phyloP scores from a whole-genome alignment of 805 yeast species.

The Kuraishia borneana region DNA sequence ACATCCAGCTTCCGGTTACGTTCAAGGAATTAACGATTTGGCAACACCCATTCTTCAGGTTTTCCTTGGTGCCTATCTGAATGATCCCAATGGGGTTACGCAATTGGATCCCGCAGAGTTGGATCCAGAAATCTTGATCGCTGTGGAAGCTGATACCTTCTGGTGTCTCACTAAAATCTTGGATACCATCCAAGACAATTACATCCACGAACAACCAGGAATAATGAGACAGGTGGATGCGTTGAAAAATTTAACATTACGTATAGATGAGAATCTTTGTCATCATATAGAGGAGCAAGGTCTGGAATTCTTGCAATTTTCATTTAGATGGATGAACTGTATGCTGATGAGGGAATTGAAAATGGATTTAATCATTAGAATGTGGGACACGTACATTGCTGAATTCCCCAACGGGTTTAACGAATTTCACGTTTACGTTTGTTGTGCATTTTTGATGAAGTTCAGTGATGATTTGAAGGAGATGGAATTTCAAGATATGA shows the following conservation, averaged over 20 bases:
- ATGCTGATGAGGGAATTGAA: slow-evolving; percentile 87
- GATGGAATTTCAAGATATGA: slow-evolving; percentile 91
- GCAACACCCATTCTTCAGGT: slow-evolving; percentile 90
- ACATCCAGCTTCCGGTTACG: slow-evolving; percentile 97
- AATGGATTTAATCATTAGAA: slow-evolving; percentile 67
- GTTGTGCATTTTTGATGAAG: slow-evolving; percentile 90
- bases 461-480: slow-evolving; percentile 70
- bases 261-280: slow-evolving; percentile 68
- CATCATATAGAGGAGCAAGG: slow-evolving; percentile 71
- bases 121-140: slow-evolving; percentile 38
- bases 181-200: slow-evolving; percentile 94
- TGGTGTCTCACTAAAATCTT: slow-evolving; percentile 91
- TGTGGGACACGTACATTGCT: slow-evolving; percentile 95
- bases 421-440: slow-evolving; percentile 90
- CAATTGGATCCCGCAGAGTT: slow-evolving; percentile 46
- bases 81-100: slow-evolving; percentile 31
- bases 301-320: slow-evolving; percentile 90
- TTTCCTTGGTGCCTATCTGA: slow-evolving; percentile 58
- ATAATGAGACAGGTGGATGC: slow-evolving; percentile 84
- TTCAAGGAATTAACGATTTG: slow-evolving; percentile 92
- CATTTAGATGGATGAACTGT: slow-evolving; percentile 99
- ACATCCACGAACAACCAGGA: slow-evolving; percentile 97
- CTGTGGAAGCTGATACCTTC: slow-evolving; percentile 89
- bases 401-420: slow-evolving; percentile 73
- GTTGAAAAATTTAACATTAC: slow-evolving; percentile 60